Percentiles rank a stretch among this genome's conserved stretches.
Evolutionary conservation across 495 filamentous ascomycete genomes (phyloP).

Genomic region (Hypoxylon cercidicola): DNA sequence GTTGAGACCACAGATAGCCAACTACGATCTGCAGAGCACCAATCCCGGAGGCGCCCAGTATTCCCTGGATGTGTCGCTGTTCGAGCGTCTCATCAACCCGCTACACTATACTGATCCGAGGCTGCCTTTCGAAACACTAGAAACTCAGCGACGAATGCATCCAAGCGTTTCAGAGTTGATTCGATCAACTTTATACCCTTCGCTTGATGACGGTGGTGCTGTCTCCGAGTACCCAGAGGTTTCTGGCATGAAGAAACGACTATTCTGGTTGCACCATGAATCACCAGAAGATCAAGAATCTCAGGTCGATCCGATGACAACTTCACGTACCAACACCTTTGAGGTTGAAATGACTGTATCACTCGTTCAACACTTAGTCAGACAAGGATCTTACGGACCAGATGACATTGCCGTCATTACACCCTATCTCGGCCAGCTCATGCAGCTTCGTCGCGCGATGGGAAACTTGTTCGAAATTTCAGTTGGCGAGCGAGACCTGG

Average conservation of each 20-base stretch:
- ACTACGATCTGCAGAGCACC: conserved; percentile 70
- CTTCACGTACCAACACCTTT: conserved; percentile 72
- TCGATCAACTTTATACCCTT: conserved; percentile 71
- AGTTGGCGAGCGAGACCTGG: conserved; percentile 73
- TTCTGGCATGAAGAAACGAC: conserved; percentile 68
- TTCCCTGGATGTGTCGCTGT: conserved; percentile 72
- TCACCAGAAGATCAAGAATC: conserved; percentile 61
- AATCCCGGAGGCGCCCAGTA: conserved; percentile 65
- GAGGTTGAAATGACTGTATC: conserved; percentile 74
- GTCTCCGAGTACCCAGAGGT: conserved; percentile 69
- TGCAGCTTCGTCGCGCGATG: conserved; percentile 65
- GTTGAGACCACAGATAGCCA: conserved; percentile 74
- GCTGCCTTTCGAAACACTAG: conserved; percentile 67
- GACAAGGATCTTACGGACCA: conserved; percentile 69
- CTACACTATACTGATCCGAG: conserved; percentile 41
- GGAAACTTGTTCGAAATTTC: conserved; percentile 66
- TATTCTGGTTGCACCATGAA: conserved; percentile 82
- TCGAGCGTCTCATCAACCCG: conserved; percentile 72
- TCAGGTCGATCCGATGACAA: conserved; percentile 55
- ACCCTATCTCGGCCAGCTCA: conserved; percentile 79
- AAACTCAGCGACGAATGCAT: conserved; percentile 82
- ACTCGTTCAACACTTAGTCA: conserved; percentile 77
- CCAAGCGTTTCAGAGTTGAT: conserved; percentile 74
- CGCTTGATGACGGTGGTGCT: conserved; percentile 65
- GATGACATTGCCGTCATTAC: conserved; percentile 83